Evolutionary conservation across 441 rosid species (phyloP).

Genomic region (Euphorbia schlechtendalii): DNA sequence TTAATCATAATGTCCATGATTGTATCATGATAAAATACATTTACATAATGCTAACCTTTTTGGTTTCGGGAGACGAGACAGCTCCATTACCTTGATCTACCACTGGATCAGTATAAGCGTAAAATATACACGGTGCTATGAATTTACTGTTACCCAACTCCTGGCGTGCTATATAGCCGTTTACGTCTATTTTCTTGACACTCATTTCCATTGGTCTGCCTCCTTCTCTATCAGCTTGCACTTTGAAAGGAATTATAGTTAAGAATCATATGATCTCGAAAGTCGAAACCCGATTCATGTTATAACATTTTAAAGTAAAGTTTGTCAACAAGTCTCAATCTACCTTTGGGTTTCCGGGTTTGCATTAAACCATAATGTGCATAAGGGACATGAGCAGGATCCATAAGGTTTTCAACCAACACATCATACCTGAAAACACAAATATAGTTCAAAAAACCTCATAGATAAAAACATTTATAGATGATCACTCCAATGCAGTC

Average conservation of each 20-base stretch:
- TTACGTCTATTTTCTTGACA: slow-evolving; percentile 37
- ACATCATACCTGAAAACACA: slow-evolving; percentile 69
- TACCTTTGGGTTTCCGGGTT: slow-evolving; percentile 36
- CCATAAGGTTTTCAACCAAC: slow-evolving; percentile 81
- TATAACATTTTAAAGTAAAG: neutral
- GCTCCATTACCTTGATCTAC: slow-evolving; percentile 37
- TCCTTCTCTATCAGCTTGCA: slow-evolving; percentile 76
- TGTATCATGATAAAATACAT: neutral
- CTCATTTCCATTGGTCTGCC: slow-evolving; percentile 63
- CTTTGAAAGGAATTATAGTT: slow-evolving; percentile 28
- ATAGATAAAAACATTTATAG: neutral
- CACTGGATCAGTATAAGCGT: slow-evolving; percentile 33
- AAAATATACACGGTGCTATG: slow-evolving; percentile 66
- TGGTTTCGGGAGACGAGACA: slow-evolving; percentile 27
- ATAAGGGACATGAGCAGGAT: slow-evolving; percentile 93
- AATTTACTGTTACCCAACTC: slow-evolving; percentile 54
- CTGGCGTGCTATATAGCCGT: slow-evolving; percentile 53
- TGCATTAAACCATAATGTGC: slow-evolving; percentile 79
- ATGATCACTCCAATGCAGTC: neutral
- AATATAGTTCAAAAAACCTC: slow-evolving; percentile 3
- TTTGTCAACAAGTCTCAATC: slow-evolving; percentile 2
- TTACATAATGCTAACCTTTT: slow-evolving; percentile 31
- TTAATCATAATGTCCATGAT: neutral
- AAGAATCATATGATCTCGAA: slow-evolving; percentile 9
- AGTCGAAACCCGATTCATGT: too few species aligned